phyloP scores from a whole-genome alignment of 768 basidiomycete species.

The Gymnopilus dilepis region DNA sequence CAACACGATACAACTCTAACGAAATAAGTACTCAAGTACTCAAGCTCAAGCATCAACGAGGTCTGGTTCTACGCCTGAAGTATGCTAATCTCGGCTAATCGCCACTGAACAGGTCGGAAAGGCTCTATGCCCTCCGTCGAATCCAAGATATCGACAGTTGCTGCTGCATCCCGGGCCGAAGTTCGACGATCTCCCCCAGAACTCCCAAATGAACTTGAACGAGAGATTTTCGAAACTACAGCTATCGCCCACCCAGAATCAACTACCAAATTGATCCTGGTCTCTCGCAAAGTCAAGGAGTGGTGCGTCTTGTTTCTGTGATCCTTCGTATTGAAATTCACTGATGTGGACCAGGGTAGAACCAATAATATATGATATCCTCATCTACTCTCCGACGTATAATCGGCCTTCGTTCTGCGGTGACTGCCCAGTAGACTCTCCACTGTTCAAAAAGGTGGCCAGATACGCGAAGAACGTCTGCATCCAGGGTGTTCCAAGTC shows the following conservation, averaged over 20 bases:
- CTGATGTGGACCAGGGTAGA: background rate
- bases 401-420: background rate
- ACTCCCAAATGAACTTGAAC: background rate
- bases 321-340: background rate
- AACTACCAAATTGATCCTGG: background rate
- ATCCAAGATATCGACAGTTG: no score
- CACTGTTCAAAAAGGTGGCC: background rate
- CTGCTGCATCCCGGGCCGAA: no score
- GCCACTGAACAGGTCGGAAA: no score
- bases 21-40: no score
- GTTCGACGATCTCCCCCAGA: no score
- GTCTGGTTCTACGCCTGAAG: no score
- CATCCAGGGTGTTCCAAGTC: background rate
- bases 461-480: background rate
- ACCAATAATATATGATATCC: background rate
- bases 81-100: no score
- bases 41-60: no score
- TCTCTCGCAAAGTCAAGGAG: background rate
- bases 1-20: no score
- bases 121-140: no score
- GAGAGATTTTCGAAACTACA: background rate
- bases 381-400: background rate
- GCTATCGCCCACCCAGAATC: background rate
- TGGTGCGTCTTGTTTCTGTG: background rate
- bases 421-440: background rate